Percentiles rank a stretch among this genome's conserved stretches.
These are phyloP conservation scores for Rhodocollybia butyracea DNA, from an alignment of 768 basidiomycete genomes.

Conservation along the genomic window DNA sequence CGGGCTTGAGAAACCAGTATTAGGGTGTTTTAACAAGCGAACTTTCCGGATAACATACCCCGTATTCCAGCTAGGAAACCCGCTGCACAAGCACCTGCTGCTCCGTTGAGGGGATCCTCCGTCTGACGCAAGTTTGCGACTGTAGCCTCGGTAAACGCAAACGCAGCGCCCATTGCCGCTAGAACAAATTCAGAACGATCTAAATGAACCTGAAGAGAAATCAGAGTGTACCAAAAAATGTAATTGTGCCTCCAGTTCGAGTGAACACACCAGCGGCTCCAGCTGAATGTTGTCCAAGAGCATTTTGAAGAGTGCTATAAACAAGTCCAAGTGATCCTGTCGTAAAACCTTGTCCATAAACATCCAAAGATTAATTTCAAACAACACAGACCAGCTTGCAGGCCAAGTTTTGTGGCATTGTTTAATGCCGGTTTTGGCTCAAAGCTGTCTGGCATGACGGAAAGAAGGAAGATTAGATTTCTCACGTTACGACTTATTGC, in stretches of 20 bases:
- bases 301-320: slow-evolving; percentile 74
- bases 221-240: slow-evolving; percentile 81
- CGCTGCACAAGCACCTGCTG: slow-evolving; percentile 87
- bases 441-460: slow-evolving; percentile 21
- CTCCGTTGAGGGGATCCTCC: slow-evolving; percentile 80
- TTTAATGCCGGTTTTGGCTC: slow-evolving; percentile 53
- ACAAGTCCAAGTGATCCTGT: slow-evolving; percentile 58
- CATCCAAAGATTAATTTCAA: background rate
- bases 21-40: slow-evolving; percentile 12
- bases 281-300: slow-evolving; percentile 67
- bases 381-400: slow-evolving; percentile 42
- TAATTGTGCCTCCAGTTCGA: slow-evolving; percentile 85
- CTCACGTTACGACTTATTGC: background rate
- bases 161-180: slow-evolving; percentile 82
- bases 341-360: background rate
- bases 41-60: slow-evolving; percentile 44
- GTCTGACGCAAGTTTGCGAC: slow-evolving; percentile 79
- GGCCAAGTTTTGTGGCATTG: slow-evolving; percentile 53
- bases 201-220: background rate
- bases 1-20: slow-evolving; percentile 48
- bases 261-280: slow-evolving; percentile 88
- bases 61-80: slow-evolving; percentile 88
- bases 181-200: background rate
- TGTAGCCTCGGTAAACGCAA: slow-evolving; percentile 75
- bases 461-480: background rate